Evolutionary conservation across 202 grass and related monocot species (phyloP).

Genomic region (Setaria viridis): DNA sequence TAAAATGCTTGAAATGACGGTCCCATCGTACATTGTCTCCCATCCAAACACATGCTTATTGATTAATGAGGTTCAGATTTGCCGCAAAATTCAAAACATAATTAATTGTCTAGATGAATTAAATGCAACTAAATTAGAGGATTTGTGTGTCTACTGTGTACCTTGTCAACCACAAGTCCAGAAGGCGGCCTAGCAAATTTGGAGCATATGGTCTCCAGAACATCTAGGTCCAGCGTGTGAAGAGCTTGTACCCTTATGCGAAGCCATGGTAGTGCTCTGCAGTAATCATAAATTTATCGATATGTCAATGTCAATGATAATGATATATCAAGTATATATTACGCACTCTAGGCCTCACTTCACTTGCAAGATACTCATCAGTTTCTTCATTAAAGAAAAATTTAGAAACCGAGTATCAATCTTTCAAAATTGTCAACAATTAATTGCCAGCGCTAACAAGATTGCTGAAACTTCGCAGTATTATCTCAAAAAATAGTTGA

Average conservation of each 20-base stretch:
- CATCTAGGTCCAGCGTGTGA: not conserved
- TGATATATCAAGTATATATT: not conserved
- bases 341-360: not conserved
- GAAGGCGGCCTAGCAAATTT: not conserved
- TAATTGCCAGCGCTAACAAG: too few species aligned
- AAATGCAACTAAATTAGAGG: not conserved
- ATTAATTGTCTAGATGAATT: not conserved
- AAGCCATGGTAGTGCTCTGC: constrained; percentile 10
- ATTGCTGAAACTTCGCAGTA: not conserved
- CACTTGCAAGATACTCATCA: not conserved
- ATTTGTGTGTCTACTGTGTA: not conserved
- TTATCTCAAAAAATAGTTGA: not conserved
- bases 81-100: not conserved
- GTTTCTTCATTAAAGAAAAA: not conserved
- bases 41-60: not conserved
- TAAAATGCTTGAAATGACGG: not conserved
- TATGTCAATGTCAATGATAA: not conserved
- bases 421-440: not conserved
- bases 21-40: too few species aligned
- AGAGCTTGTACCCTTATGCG: constrained; percentile 10
- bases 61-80: not conserved
- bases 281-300: not conserved
- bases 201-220: not conserved
- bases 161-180: constrained; percentile 9
- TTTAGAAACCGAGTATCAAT: not conserved